Percentiles rank a stretch among this genome's conserved stretches.
These are phyloP conservation scores for Lentinula raphanica DNA, from an alignment of 768 basidiomycete genomes.

Conservation along the genomic window DNA sequence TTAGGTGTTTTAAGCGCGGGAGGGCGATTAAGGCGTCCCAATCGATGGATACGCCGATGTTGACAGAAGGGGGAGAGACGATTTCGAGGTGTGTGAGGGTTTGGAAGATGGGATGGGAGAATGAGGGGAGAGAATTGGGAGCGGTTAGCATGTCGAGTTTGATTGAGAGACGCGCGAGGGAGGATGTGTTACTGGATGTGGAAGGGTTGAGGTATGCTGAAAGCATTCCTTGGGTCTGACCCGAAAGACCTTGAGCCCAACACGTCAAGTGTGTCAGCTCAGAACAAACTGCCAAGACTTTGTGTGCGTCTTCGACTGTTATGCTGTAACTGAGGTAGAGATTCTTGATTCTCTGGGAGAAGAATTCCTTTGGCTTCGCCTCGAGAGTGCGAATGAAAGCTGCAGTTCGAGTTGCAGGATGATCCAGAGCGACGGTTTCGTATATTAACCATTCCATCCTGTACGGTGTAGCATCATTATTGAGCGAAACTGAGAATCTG, in stretches of 20 bases:
- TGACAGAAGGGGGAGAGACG: conserved; percentile 17
- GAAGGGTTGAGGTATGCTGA: background rate
- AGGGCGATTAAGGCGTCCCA: conserved; percentile 21
- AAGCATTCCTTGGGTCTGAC: conserved; percentile 3
- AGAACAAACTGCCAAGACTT: conserved; percentile 22
- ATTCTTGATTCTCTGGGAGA: conserved; percentile 21
- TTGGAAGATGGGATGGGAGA: conserved; percentile 15
- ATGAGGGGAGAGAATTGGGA: background rate
- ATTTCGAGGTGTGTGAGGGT: conserved; percentile 26
- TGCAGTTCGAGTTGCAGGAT: conserved; percentile 11
- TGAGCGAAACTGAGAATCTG: no score
- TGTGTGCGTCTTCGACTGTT: conserved; percentile 14
- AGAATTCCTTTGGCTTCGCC: conserved; percentile 22
- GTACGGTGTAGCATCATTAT: no score
- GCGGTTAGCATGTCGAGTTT: conserved; percentile 11
- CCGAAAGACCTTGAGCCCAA: conserved; percentile 19
- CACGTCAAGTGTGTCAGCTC: conserved; percentile 19
- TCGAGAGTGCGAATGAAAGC: conserved; percentile 25
- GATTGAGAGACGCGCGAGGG: conserved; percentile 16
- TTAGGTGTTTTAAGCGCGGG: conserved; percentile 27
- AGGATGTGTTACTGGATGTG: background rate
- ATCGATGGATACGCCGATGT: conserved; percentile 15
- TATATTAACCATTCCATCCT: conserved; percentile 31
- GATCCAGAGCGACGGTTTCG: conserved; percentile 24
- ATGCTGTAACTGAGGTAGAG: conserved; percentile 22